These are phyloP conservation scores for Chlorella sp. DNA, from an alignment of 139 green algal genomes.

Conservation along the genomic window DNA sequence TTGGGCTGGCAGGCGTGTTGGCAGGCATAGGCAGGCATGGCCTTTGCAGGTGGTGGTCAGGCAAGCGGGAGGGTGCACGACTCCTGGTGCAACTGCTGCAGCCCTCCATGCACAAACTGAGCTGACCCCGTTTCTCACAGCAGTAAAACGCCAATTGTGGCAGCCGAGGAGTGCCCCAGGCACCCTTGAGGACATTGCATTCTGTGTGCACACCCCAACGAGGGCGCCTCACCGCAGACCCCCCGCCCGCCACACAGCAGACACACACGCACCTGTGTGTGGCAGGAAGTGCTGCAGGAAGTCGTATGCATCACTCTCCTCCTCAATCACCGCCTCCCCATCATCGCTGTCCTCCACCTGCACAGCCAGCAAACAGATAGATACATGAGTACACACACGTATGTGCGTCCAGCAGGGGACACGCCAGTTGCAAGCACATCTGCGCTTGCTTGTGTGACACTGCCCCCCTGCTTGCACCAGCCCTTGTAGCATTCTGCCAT, in stretches of 20 bases:
- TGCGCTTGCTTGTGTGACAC: not conserved
- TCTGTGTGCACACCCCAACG: too few relatives aligned
- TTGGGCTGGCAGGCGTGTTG: too few relatives aligned
- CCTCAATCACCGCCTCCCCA: not conserved
- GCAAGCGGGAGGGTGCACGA: too few relatives aligned
- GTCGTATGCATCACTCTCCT: slow-evolving; percentile 47
- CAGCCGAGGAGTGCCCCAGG: not conserved
- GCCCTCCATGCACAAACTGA: too few relatives aligned
- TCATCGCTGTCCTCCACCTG: slow-evolving; percentile 43
- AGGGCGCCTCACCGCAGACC: not conserved
- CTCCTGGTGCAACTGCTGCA: too few relatives aligned
- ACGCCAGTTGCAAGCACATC: not conserved
- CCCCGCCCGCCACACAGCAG: not conserved
- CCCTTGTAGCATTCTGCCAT: not conserved
- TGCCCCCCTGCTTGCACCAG: not conserved
- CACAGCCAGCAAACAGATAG: not conserved
- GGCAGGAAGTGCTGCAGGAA: slow-evolving; percentile 86
- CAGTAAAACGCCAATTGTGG: not conserved
- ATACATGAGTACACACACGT: not conserved
- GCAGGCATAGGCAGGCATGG: too few relatives aligned
- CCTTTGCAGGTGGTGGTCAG: too few relatives aligned
- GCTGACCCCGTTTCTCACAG: too few relatives aligned
- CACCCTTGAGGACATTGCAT: too few relatives aligned
- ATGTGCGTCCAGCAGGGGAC: not conserved
- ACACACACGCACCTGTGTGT: slow-evolving; percentile 28